Base-by-base conservation (phyloP, 2,329 filamentous ascomycete species). In the Aspergillus clavatus region DNA sequence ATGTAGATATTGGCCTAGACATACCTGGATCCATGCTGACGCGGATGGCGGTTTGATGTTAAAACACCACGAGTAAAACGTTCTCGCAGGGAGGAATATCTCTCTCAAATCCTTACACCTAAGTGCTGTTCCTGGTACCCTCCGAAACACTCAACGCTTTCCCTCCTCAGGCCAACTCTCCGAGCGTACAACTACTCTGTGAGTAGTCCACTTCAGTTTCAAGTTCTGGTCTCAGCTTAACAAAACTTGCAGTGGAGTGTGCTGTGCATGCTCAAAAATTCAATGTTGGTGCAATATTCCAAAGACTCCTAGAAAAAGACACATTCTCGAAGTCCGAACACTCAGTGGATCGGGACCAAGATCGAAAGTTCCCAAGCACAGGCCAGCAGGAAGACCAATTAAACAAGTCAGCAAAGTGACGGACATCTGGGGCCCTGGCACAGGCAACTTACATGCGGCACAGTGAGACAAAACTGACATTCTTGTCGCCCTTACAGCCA, bases 391-490 rank as follows among this genome's bases (percentile, higher is more conserved):
- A 7, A 42, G 33, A 39, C 31, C n/a, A n/a, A n/a, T n/a, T n/a
- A n/a, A n/a, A n/a, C 24, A 33, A 18, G 27, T 45, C 29, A 45
- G 28, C 35, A 42, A n/a, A 28, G 38, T 35, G 21, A 45, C 14
- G 38, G 33, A 38, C 35, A 27, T 29, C 14, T 10, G 11, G 31
- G 16, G 18, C 23, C 4, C 23, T 18, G 16, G 7, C 11, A 29
- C 42, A 45, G 27, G 46, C 38, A 39, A 38, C 26, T 29, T 45
- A 29, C 33, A 45, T 33, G 33, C 42, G 42, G 45, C 23, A 19
- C n/a, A n/a, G n/a, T n/a, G n/a, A n/a, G n/a, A n/a, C n/a, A n/a
- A n/a, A n/a, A n/a, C n/a, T n/a, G n/a, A n/a, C n/a, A n/a, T n/a
- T n/a, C n/a, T 47, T 31, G 16, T 27, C 28, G 38, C 24, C 36